Evolutionary conservation across 2,329 filamentous ascomycete genomes (phyloP).

Genomic region (Lecanosticta acicola): DNA sequence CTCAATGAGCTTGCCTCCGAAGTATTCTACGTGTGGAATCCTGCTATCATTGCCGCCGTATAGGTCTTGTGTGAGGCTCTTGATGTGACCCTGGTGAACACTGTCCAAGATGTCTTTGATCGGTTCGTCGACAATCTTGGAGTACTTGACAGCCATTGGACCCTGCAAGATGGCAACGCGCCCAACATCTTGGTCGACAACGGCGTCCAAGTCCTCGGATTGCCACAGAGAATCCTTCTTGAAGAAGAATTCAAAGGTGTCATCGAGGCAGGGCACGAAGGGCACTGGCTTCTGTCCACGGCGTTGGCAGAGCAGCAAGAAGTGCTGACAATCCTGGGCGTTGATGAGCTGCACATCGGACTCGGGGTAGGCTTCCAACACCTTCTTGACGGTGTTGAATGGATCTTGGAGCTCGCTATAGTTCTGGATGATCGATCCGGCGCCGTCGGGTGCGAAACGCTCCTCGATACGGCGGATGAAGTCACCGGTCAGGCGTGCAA

Average conservation of each 20-base stretch:
- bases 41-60: conserved; percentile 67
- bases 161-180: conserved; percentile 95
- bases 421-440: conserved; percentile 79
- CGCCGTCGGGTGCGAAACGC: conserved; percentile 72
- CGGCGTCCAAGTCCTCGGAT: conserved; percentile 92
- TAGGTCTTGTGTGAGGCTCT: conserved; percentile 68
- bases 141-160: conserved; percentile 86
- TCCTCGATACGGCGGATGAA: conserved; percentile 97
- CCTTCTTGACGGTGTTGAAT: conserved; percentile 68
- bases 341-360: conserved; percentile 90
- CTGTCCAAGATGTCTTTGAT: conserved; percentile 90
- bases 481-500: conserved; percentile 78
- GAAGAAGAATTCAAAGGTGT: conserved; percentile 99
- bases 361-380: conserved; percentile 78
- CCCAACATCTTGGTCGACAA: conserved; percentile 92
- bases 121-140: conserved; percentile 83
- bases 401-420: conserved; percentile 83
- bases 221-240: conserved; percentile 99
- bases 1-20: conserved; percentile 80
- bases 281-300: conserved; percentile 93
- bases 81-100: conserved; percentile 84
- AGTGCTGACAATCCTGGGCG: conserved; percentile 96
- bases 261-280: conserved; percentile 91
- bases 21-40: conserved; percentile 88
- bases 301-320: conserved; percentile 85